Percentiles rank a stretch among this genome's conserved stretches.
These are phyloP conservation scores for Monilinia vaccinii-corymbosi DNA, from an alignment of 2,329 filamentous ascomycete species.

Conservation along the genomic window DNA sequence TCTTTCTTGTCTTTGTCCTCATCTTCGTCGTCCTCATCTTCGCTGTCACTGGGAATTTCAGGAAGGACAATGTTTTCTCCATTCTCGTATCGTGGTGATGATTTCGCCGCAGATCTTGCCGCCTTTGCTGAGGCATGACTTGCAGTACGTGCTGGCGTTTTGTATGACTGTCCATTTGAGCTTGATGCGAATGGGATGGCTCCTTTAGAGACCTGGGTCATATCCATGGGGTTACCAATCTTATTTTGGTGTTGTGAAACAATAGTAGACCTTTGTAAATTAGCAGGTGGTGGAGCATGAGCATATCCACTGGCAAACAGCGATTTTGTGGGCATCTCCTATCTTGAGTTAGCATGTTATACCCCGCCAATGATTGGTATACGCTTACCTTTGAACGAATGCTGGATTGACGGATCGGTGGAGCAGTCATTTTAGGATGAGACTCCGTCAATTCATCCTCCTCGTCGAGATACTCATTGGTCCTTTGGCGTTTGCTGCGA, in stretches of 20 bases:
- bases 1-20: conserved; percentile 38
- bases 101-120: conserved; percentile 51
- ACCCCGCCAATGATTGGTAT: conserved; percentile 27
- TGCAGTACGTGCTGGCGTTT: conserved; percentile 56
- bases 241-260: conserved; percentile 59
- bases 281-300: conserved; percentile 41
- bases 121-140: conserved; percentile 40
- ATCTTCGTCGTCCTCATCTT: conserved; percentile 69
- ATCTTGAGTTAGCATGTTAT: conserved; percentile 30
- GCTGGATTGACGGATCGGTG: conserved; percentile 74
- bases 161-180: conserved; percentile 45
- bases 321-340: conserved; percentile 54
- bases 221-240: conserved; percentile 63
- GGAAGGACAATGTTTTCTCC: conserved; percentile 87
- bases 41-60: conserved; percentile 90
- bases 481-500: conserved; percentile 65
- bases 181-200: conserved; percentile 81
- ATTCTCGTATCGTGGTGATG: conserved; percentile 78
- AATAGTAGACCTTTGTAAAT: conserved; percentile 46
- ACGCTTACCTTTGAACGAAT: conserved; percentile 37
- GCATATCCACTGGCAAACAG: conserved; percentile 53
- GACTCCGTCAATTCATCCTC: conserved; percentile 55
- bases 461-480: conserved; percentile 56
- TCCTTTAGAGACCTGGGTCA: conserved; percentile 81
- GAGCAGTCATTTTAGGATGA: conserved; percentile 63